Percentiles rank a stretch among this genome's conserved stretches.
These are phyloP conservation scores for Hapsidospora chrysogenum DNA, from an alignment of 495 filamentous ascomycete species.

Conservation along the genomic window DNA sequence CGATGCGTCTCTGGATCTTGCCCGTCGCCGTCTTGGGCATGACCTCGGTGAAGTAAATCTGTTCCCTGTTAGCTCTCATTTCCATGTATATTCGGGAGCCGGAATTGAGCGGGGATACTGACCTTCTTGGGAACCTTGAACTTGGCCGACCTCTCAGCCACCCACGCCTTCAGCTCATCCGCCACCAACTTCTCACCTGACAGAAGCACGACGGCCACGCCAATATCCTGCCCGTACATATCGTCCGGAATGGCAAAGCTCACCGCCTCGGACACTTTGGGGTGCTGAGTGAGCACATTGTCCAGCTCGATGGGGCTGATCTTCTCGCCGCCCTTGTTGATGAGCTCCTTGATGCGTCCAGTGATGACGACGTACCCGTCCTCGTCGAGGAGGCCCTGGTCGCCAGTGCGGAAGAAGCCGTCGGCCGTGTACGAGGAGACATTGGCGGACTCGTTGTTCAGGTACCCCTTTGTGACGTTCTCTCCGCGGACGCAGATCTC, in stretches of 20 bases:
- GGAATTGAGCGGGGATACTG: conserved; percentile 6
- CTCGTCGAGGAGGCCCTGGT: conserved; percentile 59
- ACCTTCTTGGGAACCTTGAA: conserved; percentile 82
- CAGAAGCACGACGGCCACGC: conserved; percentile 61
- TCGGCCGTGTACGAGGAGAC: conserved; percentile 38
- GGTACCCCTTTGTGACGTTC: conserved; percentile 70
- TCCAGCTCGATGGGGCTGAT: conserved; percentile 75
- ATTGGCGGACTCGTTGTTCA: conserved; percentile 66
- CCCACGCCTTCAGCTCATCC: conserved; percentile 47
- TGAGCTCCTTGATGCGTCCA: conserved; percentile 69
- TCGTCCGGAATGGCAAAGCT: conserved; percentile 65
- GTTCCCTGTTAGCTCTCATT: conserved; percentile 3
- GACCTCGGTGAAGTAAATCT: conserved; percentile 60
- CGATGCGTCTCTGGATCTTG: conserved; percentile 67
- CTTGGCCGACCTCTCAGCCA: conserved; percentile 49
- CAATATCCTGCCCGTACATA: conserved; percentile 69
- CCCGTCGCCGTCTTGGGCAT: conserved; percentile 89
- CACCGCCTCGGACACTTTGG: conserved; percentile 57
- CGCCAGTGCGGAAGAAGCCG: conserved; percentile 72
- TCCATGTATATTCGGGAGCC: not conserved
- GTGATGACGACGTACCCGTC: conserved; percentile 65
- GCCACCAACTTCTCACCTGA: conserved; percentile 29
- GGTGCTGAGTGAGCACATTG: conserved; percentile 53
- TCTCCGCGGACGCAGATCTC: conserved; percentile 68
- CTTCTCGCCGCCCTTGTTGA: conserved; percentile 74